Percentiles rank a stretch among this genome's conserved stretches.
phyloP scores from a whole-genome alignment of 495 filamentous ascomycete genomes.

The Penicillium pancosmium region DNA sequence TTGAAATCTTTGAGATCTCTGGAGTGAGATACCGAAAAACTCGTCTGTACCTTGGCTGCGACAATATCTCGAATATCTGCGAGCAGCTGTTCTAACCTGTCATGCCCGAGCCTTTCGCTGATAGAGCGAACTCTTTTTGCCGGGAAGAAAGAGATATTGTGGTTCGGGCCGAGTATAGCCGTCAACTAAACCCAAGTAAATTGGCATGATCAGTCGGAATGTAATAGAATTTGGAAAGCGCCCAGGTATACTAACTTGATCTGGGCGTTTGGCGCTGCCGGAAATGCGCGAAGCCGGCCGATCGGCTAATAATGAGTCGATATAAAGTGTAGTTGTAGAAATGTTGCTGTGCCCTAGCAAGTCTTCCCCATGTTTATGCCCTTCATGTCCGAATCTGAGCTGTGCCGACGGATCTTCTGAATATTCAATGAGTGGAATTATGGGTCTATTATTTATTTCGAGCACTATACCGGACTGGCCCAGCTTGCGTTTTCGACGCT shows the following conservation, averaged over 20 bases:
- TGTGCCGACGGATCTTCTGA: no score
- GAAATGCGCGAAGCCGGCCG: conserved; percentile 4
- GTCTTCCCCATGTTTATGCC: no score
- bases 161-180: conserved; percentile 16
- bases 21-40: not conserved
- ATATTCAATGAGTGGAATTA: not conserved
- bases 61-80: conserved; percentile 16
- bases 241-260: not conserved
- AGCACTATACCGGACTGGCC: not conserved
- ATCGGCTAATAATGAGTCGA: conserved; percentile 4
- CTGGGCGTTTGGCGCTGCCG: conserved; percentile 2
- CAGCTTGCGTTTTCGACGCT: conserved; percentile 9
- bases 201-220: no score
- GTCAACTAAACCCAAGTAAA: not conserved
- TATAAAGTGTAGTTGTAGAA: not conserved
- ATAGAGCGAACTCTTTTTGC: conserved; percentile 14
- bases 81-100: conserved; percentile 19
- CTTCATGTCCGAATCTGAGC: no score
- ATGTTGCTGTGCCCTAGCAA: not conserved
- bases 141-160: conserved; percentile 22
- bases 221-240: no score
- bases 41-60: conserved; percentile 13
- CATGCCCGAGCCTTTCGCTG: conserved; percentile 16
- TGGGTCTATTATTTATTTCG: not conserved
- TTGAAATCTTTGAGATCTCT: not conserved